Evolutionary conservation across 768 basidiomycete species (phyloP), one percentile per base, ranked within the genome.

Genomic region (Nidula microcarpa): DNA sequence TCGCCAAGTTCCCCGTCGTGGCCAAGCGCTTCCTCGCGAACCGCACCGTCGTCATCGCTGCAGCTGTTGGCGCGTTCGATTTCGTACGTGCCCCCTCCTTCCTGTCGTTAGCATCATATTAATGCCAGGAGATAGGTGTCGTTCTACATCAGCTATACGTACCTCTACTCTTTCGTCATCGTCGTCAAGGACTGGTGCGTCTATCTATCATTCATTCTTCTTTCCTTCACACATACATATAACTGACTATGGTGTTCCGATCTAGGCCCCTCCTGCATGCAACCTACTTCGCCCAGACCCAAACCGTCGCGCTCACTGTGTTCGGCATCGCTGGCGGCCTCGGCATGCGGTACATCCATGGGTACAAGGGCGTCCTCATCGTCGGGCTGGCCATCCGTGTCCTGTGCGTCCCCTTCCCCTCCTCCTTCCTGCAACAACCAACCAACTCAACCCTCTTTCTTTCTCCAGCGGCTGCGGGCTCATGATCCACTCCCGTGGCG

Each of bases 401-500:
- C 2, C 64, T 80, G 66, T 77, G 49, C 41, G 74, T 65, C 23
- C 33, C 17, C 16, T 45, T 18, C 18, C 43, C 17, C 6, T n/a
- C n/a, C 43, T n/a, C 10, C 34, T 46, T 10, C 44, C 44, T 5
- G 3, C 44, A 11, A 10, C 44, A 46, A 2, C 14, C 18, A 46
- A 14, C 18, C 17, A 44, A 37, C 37, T 9, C 6, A 33, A 39
- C 46, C 54, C n/a, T 50, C 30, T 47, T 46, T 11, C 23, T 14
- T 34, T 34, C 5, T n/a, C 45, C 57, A 79, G 77, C 18, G 89
- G 86, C 8, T 82, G 83, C 14, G 79, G 78, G 7, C 67, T 87
- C 23, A 89, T 89, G 87, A 79, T 90, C 55, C 79, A 80, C 59
- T 84, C 87, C 4, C 79, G 84, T 14, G 86, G 86, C 11, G 80